Evolutionary conservation across 768 basidiomycete genomes (phyloP).

Genomic region (Hydnum rufescens): DNA sequence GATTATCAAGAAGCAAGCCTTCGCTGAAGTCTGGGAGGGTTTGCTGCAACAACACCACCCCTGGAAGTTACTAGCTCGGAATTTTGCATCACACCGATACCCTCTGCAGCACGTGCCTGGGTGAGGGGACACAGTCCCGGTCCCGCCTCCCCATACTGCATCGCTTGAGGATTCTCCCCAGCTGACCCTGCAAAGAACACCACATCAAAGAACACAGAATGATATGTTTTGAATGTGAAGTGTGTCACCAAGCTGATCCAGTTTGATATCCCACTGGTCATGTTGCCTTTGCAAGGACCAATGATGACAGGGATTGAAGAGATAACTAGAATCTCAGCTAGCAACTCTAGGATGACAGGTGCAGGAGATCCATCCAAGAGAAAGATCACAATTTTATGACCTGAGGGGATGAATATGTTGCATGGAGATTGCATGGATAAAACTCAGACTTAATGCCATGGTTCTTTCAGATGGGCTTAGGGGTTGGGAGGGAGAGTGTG

Average conservation of each 20-base stretch:
- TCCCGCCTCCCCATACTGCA: too few relatives aligned
- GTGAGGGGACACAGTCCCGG: too few relatives aligned
- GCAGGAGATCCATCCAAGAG: slow-evolving; percentile 56
- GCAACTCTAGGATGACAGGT: slow-evolving; percentile 36
- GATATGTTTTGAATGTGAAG: slow-evolving; percentile 61
- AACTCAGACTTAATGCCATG: slow-evolving; percentile 26
- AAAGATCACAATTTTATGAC: slow-evolving; percentile 54
- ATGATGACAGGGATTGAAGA: slow-evolving; percentile 45
- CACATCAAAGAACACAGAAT: slow-evolving; percentile 73
- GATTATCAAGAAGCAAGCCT: too few relatives aligned
- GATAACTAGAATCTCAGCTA: slow-evolving; percentile 29
- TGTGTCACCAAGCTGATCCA: slow-evolving; percentile 24
- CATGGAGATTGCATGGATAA: slow-evolving; percentile 8
- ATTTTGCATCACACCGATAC: too few relatives aligned
- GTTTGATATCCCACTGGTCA: slow-evolving; percentile 20
- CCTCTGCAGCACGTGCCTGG: too few relatives aligned
- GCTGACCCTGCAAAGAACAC: slow-evolving; percentile 61
- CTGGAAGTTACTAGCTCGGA: too few relatives aligned
- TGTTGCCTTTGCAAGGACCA: slow-evolving; percentile 41
- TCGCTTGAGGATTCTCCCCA: slow-evolving; percentile 29
- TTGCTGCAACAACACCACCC: too few relatives aligned
- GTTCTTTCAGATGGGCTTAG: slow-evolving; percentile 30
- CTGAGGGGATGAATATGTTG: slow-evolving; percentile 23
- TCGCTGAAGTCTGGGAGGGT: too few relatives aligned
- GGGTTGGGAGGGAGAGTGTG: slow-evolving; percentile 40